phyloP scores from a whole-genome alignment of 2,329 filamentous ascomycete species.

The Penicillium sp. region DNA sequence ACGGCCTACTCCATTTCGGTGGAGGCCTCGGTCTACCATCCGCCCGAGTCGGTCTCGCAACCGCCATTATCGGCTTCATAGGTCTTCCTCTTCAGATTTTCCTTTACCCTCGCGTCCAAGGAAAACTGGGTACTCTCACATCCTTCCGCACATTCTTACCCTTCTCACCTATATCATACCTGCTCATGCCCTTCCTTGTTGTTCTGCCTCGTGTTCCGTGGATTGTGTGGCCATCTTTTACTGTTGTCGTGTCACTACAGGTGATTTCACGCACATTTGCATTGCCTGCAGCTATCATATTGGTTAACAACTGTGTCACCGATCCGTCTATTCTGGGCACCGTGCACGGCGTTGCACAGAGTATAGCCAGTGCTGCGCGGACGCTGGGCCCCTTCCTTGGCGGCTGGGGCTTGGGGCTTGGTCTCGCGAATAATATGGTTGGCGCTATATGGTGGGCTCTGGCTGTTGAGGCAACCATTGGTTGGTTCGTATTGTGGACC shows the following conservation, averaged over 20 bases:
- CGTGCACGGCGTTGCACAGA: constrained; percentile 59
- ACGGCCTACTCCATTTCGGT: constrained; percentile 57
- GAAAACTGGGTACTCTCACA: constrained; percentile 63
- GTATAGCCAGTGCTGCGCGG: constrained; percentile 52
- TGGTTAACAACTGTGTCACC: constrained; percentile 61
- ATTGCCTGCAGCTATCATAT: constrained; percentile 57
- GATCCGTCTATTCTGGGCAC: constrained; percentile 57
- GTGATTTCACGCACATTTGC: constrained; percentile 71
- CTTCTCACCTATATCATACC: constrained; percentile 69
- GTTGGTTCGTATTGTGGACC: constrained; percentile 58
- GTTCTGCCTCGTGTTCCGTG: constrained; percentile 58
- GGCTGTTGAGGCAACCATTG: constrained; percentile 54
- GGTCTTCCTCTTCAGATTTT: constrained; percentile 72
- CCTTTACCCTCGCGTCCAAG: constrained; percentile 67
- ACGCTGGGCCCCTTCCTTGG: constrained; percentile 57
- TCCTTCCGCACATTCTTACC: constrained; percentile 68
- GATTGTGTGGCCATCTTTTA: constrained; percentile 64
- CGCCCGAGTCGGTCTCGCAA: constrained; percentile 69
- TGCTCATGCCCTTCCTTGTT: constrained; percentile 67
- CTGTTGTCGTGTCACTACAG: constrained; percentile 63
- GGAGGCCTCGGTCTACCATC: constrained; percentile 74
- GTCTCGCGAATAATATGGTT: constrained; percentile 54
- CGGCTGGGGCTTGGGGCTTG: constrained; percentile 54
- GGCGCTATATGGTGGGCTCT: constrained; percentile 59
- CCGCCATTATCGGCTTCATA: constrained; percentile 71